Percentiles rank a stretch among this genome's conserved stretches.
phyloP scores from a whole-genome alignment of 768 basidiomycete species.

The Lentinus brumalis region DNA sequence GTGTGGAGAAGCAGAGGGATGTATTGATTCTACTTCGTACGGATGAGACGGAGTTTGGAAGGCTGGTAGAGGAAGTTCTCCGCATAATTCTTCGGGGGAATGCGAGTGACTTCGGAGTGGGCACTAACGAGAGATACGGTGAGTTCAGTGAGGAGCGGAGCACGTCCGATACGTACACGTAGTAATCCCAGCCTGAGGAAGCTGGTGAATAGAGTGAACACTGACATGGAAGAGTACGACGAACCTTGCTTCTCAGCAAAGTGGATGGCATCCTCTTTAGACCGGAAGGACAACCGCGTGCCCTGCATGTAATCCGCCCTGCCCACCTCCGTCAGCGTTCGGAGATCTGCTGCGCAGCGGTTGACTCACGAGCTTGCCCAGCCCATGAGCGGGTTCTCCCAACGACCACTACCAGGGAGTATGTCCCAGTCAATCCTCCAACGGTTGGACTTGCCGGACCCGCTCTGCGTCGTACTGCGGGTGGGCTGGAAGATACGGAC shows the following conservation, averaged over 20 bases:
- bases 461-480: slow-evolving; percentile 94
- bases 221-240: slow-evolving; percentile 13
- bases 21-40: slow-evolving; percentile 77
- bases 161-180: slow-evolving; percentile 58
- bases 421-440: slow-evolving; percentile 97
- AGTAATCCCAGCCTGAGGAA: slow-evolving; percentile 87
- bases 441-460: slow-evolving; percentile 77
- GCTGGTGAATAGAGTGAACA: neutral
- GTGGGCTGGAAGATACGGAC: slow-evolving; percentile 94
- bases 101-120: slow-evolving; percentile 53
- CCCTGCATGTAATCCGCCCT: slow-evolving; percentile 98
- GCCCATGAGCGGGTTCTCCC: slow-evolving; percentile 99
- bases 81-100: slow-evolving; percentile 85
- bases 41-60: slow-evolving; percentile 75
- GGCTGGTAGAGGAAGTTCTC: slow-evolving; percentile 91
- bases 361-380: slow-evolving; percentile 89
- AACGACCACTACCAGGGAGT: slow-evolving; percentile 85
- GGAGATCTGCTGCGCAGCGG: neutral
- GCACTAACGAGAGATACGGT: neutral
- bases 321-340: neutral
- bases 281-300: slow-evolving; percentile 78
- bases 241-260: slow-evolving; percentile 97
- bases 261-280: slow-evolving; percentile 88
- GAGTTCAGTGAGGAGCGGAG: slow-evolving; percentile 8
- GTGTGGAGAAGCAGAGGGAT: neutral